A percentile compares a stretch with the other conserved stretches of the same genome.
Evolutionary conservation across 768 basidiomycete genomes (phyloP).

Genomic region (Lactifluus piperatus): DNA sequence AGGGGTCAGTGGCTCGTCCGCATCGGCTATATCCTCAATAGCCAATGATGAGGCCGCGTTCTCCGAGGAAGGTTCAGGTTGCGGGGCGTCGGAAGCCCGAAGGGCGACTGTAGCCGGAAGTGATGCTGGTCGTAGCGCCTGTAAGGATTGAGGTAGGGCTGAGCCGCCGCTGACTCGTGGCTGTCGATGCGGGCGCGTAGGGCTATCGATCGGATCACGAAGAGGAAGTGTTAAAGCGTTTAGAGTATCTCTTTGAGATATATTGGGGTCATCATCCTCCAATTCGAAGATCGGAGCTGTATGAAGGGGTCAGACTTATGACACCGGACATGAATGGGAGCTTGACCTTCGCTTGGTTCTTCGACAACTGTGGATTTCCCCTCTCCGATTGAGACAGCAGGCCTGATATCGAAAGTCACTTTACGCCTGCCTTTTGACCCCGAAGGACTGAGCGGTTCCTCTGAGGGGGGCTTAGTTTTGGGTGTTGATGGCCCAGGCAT

Average conservation of each 20-base stretch:
- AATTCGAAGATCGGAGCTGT: slow-evolving; percentile 60
- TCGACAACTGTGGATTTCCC: slow-evolving; percentile 19
- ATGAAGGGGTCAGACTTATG: slow-evolving; percentile 23
- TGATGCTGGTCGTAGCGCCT: slow-evolving; percentile 54
- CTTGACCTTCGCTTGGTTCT: slow-evolving; percentile 31
- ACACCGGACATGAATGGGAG: slow-evolving; percentile 1
- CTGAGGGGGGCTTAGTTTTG: not conserved
- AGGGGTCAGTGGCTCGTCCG: slow-evolving; percentile 24
- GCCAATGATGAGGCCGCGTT: not conserved
- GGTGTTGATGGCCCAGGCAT: slow-evolving; percentile 6
- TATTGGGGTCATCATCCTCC: slow-evolving; percentile 43
- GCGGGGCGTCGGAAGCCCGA: slow-evolving; percentile 26
- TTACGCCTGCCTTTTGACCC: slow-evolving; percentile 48
- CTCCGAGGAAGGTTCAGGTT: slow-evolving; percentile 7
- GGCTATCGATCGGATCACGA: slow-evolving; percentile 25
- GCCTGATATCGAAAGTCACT: slow-evolving; percentile 65
- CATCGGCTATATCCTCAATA: slow-evolving; percentile 11
- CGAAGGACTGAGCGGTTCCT: slow-evolving; percentile 12
- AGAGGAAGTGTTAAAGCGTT: slow-evolving; percentile 31
- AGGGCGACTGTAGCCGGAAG: slow-evolving; percentile 59
- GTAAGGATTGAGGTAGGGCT: slow-evolving; percentile 48
- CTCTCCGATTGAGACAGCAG: slow-evolving; percentile 36
- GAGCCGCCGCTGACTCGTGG: slow-evolving; percentile 26
- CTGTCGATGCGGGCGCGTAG: slow-evolving; percentile 21
- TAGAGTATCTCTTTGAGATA: slow-evolving; percentile 25